Base-by-base conservation (phyloP, 2,329 filamentous ascomycete genomes). In the Alternaria angustiovoidea region DNA sequence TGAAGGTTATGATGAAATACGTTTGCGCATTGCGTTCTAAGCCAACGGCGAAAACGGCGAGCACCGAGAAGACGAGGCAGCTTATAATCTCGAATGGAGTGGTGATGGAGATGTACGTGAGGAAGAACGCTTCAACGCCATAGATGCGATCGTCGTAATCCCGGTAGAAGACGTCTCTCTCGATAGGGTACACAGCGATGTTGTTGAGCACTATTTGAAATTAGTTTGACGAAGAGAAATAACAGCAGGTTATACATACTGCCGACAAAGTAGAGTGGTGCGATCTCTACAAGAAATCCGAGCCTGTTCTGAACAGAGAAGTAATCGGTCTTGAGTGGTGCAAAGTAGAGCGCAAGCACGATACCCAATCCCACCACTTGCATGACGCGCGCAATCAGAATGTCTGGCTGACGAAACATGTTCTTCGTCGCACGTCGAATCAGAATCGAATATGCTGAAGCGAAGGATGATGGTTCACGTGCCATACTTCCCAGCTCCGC, bases 71-170 rank as follows among this genome's bases (percentile, higher is more conserved):
- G 8, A 92, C 63, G 7, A 93, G 79, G 12, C 85, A 86, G 16
- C 87, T 87, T 36, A 88, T 57, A 11, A 92, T 81, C 77, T 93
- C 90, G 70, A 92, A 91, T 0, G 91, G 91, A 0, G 91, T 75
- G 68, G 93, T 91, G 3, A 91, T 84, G 1, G 87, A 79, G 0
- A 89, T 88, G 75, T 93, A 94, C 22, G 88, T 86, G 1, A 88
- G 78, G 26, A 93, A 84, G 78, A 94, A 93, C 0, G 89, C 87
- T 65, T 91, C 88, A 1, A 89, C 86, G 4, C 87, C 83, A 72
- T 94, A 94, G 2, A 90, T 88, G 7, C 86, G 85, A 74, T 94
- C 91, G 61, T 89, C 89, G 67, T 91, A 86, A 78, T 94, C 91
- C 65, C 89, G 86, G 71, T 93, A 92, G 74, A 93, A 93, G 0